Base-by-base conservation (phyloP, 2,329 filamentous ascomycete species). In the Claviceps monticola region DNA sequence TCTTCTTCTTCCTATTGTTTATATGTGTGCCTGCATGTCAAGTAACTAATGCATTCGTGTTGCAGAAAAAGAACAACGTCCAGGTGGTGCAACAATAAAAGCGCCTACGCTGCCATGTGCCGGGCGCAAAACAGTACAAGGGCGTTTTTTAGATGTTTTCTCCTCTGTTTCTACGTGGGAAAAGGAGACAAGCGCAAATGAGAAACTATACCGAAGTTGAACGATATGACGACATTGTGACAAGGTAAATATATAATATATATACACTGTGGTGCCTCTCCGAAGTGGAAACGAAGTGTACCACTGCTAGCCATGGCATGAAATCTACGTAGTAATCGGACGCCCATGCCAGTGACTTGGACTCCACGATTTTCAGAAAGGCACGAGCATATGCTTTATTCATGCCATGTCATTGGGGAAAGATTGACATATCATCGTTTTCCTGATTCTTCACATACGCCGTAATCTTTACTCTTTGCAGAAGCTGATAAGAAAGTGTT, bases 51-150 rank as follows among this genome's bases (percentile, higher is more conserved):
- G 29, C 17, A 11, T 46, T 3, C 23, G 19, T 45, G 14, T 16
- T 38, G 65, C 68, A 90, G 86, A 90, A 89, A 68, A 90, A 89
- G 80, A 88, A 93, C 71, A 91, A 91, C 62, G 79, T 93, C 49
- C 86, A 91, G 66, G 84, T 91, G 57, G 86, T 93, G 56, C 85
- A 89, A 71, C 84, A 86, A 69, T 84, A 67, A 75, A 41, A 55
- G 56, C 9, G 39, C 16, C 16, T 23, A n/a, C 23, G 29, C 26
- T 43, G 26, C 17, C 3, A 21, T 36, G 5, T 17, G 29, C 29
- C 44, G 26, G 16, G 23, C 13, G 43, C 2, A 14, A 19, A 46
- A 36, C 11, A 4, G 29, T 11, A 34, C 29, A 34, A n/a, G n/a
- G 3, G 13, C 6, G 16, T 16, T 34, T 34, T n/a, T 29, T 17